Evolutionary conservation across 305 asterid species (phyloP).

Genomic region (Fraxinus baroniana): DNA sequence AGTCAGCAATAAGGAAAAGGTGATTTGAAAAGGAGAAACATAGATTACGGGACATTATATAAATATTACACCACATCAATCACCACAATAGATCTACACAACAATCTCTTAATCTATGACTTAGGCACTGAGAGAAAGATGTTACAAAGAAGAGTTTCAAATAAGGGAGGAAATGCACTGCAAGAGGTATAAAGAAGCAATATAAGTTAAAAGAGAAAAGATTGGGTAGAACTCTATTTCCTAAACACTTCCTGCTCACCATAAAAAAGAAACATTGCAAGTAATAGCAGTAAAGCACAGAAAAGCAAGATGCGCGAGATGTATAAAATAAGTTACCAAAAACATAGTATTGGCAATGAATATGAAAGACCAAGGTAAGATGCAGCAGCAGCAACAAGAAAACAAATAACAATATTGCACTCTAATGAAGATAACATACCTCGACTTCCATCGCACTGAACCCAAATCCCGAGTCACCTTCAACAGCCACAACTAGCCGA

Average conservation of each 20-base stretch:
- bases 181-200: neutral
- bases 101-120: neutral
- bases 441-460: slow-evolving; percentile 98
- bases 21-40: neutral
- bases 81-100: neutral
- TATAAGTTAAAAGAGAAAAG: neutral
- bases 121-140: neutral
- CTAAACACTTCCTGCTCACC: neutral
- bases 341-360: neutral
- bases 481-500: slow-evolving; percentile 88
- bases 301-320: neutral
- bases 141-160: neutral
- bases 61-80: neutral
- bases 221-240: neutral
- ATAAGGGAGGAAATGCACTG: neutral
- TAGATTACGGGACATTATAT: too few relatives aligned
- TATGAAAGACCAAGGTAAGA: neutral
- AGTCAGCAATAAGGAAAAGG: neutral
- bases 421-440: slow-evolving; percentile 37
- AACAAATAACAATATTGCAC: neutral
- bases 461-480: slow-evolving; percentile 96
- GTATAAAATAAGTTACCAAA: neutral
- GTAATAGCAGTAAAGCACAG: neutral
- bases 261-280: slow-evolving; percentile 2
- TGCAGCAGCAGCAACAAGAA: neutral